Evolutionary conservation across 1,284 basidiomycete species (phyloP).

Genomic region (Leccinum griseonigrum): DNA sequence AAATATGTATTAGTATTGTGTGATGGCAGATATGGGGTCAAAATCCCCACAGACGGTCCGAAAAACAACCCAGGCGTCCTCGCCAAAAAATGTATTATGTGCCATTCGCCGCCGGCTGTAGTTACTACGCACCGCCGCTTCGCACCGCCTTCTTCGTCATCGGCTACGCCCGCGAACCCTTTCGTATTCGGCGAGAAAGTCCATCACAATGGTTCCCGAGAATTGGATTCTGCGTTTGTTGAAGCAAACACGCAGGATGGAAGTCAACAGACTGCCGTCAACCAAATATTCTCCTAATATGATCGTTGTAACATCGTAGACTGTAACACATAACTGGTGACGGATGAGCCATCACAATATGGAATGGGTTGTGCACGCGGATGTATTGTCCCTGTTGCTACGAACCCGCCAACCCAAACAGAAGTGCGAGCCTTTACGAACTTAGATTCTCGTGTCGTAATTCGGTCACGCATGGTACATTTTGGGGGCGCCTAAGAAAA

Average conservation of each 20-base stretch:
- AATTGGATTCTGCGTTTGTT: neutral
- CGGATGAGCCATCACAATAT: neutral
- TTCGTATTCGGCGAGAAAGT: neutral
- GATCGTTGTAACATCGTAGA: neutral
- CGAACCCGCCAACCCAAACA: slow-evolving; percentile 9
- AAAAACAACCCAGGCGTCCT: too few relatives aligned
- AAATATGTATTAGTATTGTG: too few relatives aligned
- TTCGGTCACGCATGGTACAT: slow-evolving; percentile 8
- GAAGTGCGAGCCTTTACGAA: slow-evolving; percentile 10
- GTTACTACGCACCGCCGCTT: too few relatives aligned
- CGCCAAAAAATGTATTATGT: too few relatives aligned
- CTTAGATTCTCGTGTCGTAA: neutral
- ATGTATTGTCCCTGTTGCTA: neutral
- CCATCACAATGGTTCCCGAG: neutral
- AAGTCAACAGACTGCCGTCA: neutral
- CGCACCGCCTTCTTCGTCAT: too few relatives aligned
- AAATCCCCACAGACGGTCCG: too few relatives aligned
- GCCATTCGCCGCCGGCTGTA: too few relatives aligned
- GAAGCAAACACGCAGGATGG: neutral
- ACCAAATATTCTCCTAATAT: neutral
- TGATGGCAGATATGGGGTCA: too few relatives aligned
- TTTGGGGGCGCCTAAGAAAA: slow-evolving; percentile 14
- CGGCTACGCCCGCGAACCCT: too few relatives aligned
- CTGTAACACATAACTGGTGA: neutral
- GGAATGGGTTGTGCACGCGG: neutral